Percentiles rank a stretch among this genome's conserved stretches.
These are phyloP conservation scores for Henckelia pumila DNA, from an alignment of 257 asterid species.

Conservation along the genomic window DNA sequence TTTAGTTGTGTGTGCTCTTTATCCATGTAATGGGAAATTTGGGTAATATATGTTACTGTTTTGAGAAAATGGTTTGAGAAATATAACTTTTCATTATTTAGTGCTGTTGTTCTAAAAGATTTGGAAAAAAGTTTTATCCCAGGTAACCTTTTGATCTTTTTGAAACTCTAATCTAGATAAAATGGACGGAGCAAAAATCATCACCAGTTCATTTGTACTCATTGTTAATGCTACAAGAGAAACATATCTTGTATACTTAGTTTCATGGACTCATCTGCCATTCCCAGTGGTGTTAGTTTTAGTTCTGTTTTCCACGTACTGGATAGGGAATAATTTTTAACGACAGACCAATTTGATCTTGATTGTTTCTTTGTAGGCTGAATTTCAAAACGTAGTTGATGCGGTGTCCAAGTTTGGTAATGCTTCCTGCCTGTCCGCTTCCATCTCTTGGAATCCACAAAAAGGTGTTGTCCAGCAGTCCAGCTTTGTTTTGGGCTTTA, in stretches of 20 bases:
- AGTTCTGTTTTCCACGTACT: conserved; percentile 2
- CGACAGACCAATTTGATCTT: not conserved
- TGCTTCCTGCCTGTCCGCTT: conserved; percentile 64
- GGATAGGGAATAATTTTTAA: not conserved
- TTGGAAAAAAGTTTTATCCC: not conserved
- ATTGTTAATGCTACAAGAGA: conserved; percentile 2
- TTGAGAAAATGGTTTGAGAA: not conserved
- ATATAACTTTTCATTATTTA: not conserved
- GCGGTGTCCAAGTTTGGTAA: conserved; percentile 65
- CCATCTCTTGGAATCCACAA: conserved; percentile 89
- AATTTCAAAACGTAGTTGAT: conserved; percentile 76
- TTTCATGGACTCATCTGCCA: conserved; percentile 1
- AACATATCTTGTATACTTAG: conserved; percentile 9
- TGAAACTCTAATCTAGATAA: not conserved
- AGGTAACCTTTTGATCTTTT: conserved; percentile 2
- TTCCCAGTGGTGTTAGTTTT: not conserved
- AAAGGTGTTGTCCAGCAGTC: conserved; percentile 59
- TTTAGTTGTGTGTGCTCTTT: not conserved
- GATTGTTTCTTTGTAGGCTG: conserved; percentile 53
- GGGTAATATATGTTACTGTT: not conserved
- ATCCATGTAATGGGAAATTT: not conserved
- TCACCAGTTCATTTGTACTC: not conserved
- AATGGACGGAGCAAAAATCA: not conserved
- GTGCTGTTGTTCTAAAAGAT: conserved; percentile 11
- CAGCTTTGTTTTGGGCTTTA: conserved; percentile 81